phyloP scores from a whole-genome alignment of 2,329 filamentous ascomycete species.

The Bisporella sp. region DNA sequence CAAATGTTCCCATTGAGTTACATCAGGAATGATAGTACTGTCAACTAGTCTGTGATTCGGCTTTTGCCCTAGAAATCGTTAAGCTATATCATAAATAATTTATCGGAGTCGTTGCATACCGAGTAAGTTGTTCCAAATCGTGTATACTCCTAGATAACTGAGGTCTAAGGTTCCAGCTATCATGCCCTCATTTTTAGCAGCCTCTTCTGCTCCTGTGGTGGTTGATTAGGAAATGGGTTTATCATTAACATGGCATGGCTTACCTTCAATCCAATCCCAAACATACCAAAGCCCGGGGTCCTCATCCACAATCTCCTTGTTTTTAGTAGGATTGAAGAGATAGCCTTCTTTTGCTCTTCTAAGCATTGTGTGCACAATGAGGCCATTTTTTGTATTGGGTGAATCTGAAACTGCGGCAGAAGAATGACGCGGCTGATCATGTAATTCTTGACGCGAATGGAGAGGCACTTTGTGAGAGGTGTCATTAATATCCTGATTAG shows the following conservation, averaged over 20 bases:
- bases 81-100: not conserved
- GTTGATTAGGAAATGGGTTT: not conserved
- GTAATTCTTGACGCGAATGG: slow-evolving; percentile 45
- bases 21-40: slow-evolving; percentile 35
- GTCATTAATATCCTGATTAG: not conserved
- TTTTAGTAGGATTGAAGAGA: slow-evolving; percentile 56
- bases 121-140: slow-evolving; percentile 65
- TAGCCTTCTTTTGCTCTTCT: slow-evolving; percentile 55
- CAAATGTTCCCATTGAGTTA: slow-evolving; percentile 50
- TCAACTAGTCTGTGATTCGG: slow-evolving; percentile 41
- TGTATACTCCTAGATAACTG: slow-evolving; percentile 67
- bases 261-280: slow-evolving; percentile 71
- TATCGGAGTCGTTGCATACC: slow-evolving; percentile 34
- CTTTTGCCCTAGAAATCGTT: slow-evolving; percentile 36
- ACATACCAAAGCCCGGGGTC: slow-evolving; percentile 69
- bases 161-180: slow-evolving; percentile 60
- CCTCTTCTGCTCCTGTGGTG: slow-evolving; percentile 50
- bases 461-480: not conserved
- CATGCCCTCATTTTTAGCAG: slow-evolving; percentile 64
- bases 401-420: slow-evolving; percentile 4
- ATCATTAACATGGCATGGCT: slow-evolving; percentile 22
- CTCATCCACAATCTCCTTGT: slow-evolving; percentile 60
- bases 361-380: slow-evolving; percentile 46
- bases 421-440: slow-evolving; percentile 45
- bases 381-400: slow-evolving; percentile 10